Evolutionary conservation across 1,284 basidiomycete species (phyloP), one percentile per base, ranked within the genome.

Genomic region (Tilletia walkeri): DNA sequence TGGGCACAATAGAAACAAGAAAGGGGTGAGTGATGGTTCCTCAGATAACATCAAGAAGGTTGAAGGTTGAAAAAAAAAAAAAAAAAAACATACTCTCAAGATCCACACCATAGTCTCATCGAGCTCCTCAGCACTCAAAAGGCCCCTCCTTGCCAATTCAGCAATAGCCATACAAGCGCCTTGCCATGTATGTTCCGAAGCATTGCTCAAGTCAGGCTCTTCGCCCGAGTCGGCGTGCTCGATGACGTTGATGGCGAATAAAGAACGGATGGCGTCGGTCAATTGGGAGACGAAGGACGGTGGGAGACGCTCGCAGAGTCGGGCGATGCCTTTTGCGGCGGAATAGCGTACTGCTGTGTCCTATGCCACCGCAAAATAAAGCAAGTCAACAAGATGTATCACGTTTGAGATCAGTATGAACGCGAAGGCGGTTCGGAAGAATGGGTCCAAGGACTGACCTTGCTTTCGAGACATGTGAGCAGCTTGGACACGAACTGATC

Each of bases 291-390:
- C 86, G 77, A 95, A 91, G 14, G 90, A 89, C 0, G 84, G 71
- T 1, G 95, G 92, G 0, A 99, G 88, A 16, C 91, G 88, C 73
- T 91, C 90, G 1, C 92, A 88, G 53, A 99, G 88, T 6, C 94
- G 89, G 4, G 94, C 92, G 12, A 98, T 86, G 36, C 93, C 93
- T 84, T 99, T 99, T 4, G 96, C 93, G 2, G 93, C 89, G 10
- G 95, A 94, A 88, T 94, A 99, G 63, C 96, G 91, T 24, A 99
- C 94, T 39, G 94, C 86, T 0, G 96, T 97, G 81, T 98, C 95
- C 93, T 96, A 6, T 39, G 24, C 24, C 24, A 30, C 24, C 24
- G 24, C 24, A 30, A 30, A 30, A 30, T 30, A 30, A 30, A 30
- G 24, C 24, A 30, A 2, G 24, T 30, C 24, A 30, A 30, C 24